phyloP scores from a whole-genome alignment of 495 filamentous ascomycete genomes.

The Terfezia claveryi region DNA sequence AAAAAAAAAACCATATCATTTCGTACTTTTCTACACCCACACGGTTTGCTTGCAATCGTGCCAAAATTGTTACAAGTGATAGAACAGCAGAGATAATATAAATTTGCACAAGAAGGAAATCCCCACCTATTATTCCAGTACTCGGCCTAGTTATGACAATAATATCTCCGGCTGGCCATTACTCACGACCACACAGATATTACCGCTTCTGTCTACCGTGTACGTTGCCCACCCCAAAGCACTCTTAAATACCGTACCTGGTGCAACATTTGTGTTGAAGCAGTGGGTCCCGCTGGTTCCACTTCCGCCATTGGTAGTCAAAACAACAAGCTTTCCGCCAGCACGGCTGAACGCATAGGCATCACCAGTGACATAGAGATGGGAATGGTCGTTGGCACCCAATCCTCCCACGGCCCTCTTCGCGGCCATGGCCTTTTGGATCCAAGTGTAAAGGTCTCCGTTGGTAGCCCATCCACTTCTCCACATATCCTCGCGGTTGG shows the following conservation, averaged over 20 bases:
- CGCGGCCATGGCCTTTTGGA: constrained; percentile 16
- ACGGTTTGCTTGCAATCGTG: too few species aligned
- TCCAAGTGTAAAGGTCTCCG: constrained; percentile 34
- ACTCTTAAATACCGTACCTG: constrained; percentile 12
- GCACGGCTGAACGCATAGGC: constrained; percentile 24
- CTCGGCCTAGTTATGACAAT: too few species aligned
- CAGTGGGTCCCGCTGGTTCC: constrained; percentile 20
- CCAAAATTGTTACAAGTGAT: too few species aligned
- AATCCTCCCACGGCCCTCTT: constrained; percentile 23
- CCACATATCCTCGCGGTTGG: constrained; percentile 60
- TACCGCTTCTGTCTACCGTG: not conserved
- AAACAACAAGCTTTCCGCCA: constrained; percentile 22
- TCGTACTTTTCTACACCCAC: too few species aligned
- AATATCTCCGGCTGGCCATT: too few species aligned
- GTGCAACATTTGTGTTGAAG: constrained; percentile 20
- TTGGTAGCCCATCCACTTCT: constrained; percentile 37
- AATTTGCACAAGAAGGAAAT: too few species aligned
- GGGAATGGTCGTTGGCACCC: constrained; percentile 22
- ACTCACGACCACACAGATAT: too few species aligned
- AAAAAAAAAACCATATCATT: too few species aligned
- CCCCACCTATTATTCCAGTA: too few species aligned
- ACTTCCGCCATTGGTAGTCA: constrained; percentile 23
- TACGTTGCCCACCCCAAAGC: constrained; percentile 9
- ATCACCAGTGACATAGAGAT: constrained; percentile 22
- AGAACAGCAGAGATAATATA: too few species aligned